Conservation (phyloP, 352 stramenopile species). For the Phytopythium chamaehyphon region DNA sequence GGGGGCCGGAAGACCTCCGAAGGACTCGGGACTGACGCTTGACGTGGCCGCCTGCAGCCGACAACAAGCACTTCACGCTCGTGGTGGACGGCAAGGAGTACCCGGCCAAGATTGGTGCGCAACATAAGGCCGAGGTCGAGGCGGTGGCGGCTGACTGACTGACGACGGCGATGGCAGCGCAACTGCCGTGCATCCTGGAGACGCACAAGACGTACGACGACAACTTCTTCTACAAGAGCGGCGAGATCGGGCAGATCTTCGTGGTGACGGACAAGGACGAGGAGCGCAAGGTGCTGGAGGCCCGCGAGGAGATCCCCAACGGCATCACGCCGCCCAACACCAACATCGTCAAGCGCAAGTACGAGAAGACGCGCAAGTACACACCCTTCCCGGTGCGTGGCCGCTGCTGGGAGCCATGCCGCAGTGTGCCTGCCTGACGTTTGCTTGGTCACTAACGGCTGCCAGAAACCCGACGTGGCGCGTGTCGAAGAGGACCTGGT, state of each 20-base stretch:
- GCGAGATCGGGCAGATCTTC: conserved; percentile 87
- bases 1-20: no score
- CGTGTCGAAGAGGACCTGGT: conserved; percentile 82
- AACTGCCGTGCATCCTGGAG: conserved; percentile 82
- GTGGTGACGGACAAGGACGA: conserved; percentile 79
- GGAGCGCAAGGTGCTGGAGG: conserved; percentile 55
- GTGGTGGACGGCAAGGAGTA: conserved; percentile 75
- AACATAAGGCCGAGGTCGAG: no score
- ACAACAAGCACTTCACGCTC: conserved; percentile 87
- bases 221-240: conserved; percentile 88
- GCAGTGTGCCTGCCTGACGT: no score
- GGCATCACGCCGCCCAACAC: conserved; percentile 83
- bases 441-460: neutral
- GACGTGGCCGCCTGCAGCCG: conserved; percentile 31
- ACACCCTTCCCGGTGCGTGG: conserved; percentile 69
- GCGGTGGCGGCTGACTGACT: conserved; percentile 1
- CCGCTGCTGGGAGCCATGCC: no score
- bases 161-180: conserved; percentile 28
- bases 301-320: conserved; percentile 59
- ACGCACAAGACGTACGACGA: conserved; percentile 90
- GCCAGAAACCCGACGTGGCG: conserved; percentile 74
- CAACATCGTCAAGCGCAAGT: conserved; percentile 86
- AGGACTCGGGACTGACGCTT: conserved; percentile 1
- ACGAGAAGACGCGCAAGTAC: conserved; percentile 83
- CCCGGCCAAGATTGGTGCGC: conserved; percentile 69